A percentile compares a stretch with the other conserved stretches of the same genome.
These are phyloP conservation scores for Gnetum montanum DNA, from an alignment of 75 land plant species.

Conservation along the genomic window DNA sequence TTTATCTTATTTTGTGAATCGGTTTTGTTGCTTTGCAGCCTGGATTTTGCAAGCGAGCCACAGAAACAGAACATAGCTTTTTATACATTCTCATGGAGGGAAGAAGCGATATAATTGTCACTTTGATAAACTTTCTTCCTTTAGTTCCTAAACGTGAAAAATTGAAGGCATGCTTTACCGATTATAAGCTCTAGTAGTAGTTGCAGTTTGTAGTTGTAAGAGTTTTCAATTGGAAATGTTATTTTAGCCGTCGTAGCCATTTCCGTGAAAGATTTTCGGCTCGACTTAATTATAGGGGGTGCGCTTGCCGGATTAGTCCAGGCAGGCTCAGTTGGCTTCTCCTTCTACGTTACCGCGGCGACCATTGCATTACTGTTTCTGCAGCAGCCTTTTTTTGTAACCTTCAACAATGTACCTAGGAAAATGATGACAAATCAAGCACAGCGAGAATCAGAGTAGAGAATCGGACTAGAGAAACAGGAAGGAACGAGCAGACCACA, in stretches of 20 bases:
- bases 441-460: no score
- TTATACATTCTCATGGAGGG: not conserved
- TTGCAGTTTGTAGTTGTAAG: not conserved
- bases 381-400: not conserved
- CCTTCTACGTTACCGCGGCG: not conserved
- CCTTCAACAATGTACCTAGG: not conserved
- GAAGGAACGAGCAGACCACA: no score
- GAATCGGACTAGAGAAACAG: no score
- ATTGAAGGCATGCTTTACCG: no score
- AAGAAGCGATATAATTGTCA: no score
- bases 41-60: not conserved
- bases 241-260: not conserved
- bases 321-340: not conserved
- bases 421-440: no score
- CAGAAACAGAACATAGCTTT: not conserved
- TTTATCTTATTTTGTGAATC: not conserved
- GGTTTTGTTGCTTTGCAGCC: not conserved
- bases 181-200: no score
- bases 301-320: no score
- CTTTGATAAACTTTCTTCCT: no score
- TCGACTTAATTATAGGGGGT: no score
- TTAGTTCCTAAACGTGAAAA: no score
- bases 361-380: no score
- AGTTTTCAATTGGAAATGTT: not conserved
- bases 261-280: not conserved